Conservation (phyloP, 345 rosid genomes). For the Hibiscus syriacus region DNA sequence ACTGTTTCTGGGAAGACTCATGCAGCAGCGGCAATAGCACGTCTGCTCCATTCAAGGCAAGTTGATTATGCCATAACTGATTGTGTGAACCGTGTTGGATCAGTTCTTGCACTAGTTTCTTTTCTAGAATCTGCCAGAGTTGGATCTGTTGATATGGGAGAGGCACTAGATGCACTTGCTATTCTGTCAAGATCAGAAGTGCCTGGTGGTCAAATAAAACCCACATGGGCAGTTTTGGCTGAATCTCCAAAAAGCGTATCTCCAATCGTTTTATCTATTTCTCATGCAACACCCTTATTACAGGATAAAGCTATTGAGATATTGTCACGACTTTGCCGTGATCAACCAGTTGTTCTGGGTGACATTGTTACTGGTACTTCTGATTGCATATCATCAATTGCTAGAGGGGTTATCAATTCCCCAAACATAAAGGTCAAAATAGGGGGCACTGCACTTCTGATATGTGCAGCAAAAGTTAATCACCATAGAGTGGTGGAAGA, state of each 20-base stretch:
- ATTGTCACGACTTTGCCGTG: conserved; percentile 78
- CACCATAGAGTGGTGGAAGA: conserved; percentile 78
- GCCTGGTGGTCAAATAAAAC: conserved; percentile 48
- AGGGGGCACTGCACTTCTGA: conserved; percentile 91
- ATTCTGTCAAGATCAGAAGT: conserved; percentile 71
- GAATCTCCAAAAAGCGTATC: conserved; percentile 69
- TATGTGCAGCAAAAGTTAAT: conserved; percentile 87
- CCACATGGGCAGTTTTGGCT: conserved; percentile 90
- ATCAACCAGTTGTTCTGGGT: conserved; percentile 75
- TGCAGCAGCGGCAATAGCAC: conserved; percentile 96
- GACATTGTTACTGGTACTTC: conserved; percentile 52
- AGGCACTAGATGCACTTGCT: conserved; percentile 91
- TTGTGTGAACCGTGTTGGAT: conserved; percentile 85
- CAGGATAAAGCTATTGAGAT: conserved; percentile 98
- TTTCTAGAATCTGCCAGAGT: conserved; percentile 72
- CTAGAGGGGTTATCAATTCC: conserved; percentile 68
- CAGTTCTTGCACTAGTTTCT: conserved; percentile 90
- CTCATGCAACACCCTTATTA: conserved; percentile 56
- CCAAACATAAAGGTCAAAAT: conserved; percentile 62
- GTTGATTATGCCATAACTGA: conserved; percentile 70
- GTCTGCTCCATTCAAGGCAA: conserved; percentile 63
- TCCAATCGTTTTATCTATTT: conserved; percentile 78
- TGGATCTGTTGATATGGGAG: conserved; percentile 61
- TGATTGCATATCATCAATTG: conserved; percentile 62
- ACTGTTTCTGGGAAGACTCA: conserved; percentile 80